These are phyloP conservation scores for Candida insectorum DNA, from an alignment of 805 yeast genomes.

Conservation along the genomic window DNA sequence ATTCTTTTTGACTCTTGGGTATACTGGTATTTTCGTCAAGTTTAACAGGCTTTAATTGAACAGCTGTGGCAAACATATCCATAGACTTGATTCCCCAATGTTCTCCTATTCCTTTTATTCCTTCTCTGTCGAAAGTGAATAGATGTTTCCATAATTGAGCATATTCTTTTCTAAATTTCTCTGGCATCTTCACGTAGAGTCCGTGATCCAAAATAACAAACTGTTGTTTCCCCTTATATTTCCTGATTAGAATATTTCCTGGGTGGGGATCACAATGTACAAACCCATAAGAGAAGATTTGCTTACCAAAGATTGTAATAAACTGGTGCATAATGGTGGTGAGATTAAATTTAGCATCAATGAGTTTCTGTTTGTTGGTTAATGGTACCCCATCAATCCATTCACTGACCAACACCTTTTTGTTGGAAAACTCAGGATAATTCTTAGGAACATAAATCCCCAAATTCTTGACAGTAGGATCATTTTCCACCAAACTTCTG, in stretches of 20 bases:
- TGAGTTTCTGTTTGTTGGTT: slow-evolving; percentile 42
- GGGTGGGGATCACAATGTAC: slow-evolving; percentile 82
- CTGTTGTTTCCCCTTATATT: slow-evolving; percentile 40
- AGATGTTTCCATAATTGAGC: slow-evolving; percentile 61
- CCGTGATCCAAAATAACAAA: slow-evolving; percentile 76
- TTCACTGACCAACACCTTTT: slow-evolving; percentile 59
- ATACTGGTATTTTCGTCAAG: slow-evolving; percentile 10
- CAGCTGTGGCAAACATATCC: slow-evolving; percentile 58
- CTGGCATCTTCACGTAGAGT: slow-evolving; percentile 53
- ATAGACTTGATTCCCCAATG: slow-evolving; percentile 70
- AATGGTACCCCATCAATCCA: slow-evolving; percentile 75
- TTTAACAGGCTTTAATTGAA: slow-evolving; percentile 47
- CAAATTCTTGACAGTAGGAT: slow-evolving; percentile 30
- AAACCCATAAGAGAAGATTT: slow-evolving; percentile 63
- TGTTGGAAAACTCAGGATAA: slow-evolving; percentile 43
- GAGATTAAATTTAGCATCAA: slow-evolving; percentile 36
- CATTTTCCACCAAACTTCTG: slow-evolving; percentile 35
- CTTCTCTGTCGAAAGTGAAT: slow-evolving; percentile 48
- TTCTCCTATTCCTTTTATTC: slow-evolving; percentile 45
- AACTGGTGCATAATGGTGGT: slow-evolving; percentile 47
- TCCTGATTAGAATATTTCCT: slow-evolving; percentile 65
- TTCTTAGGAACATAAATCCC: slow-evolving; percentile 56
- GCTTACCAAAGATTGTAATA: slow-evolving; percentile 50
- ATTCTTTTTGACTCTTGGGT: slow-evolving; percentile 25
- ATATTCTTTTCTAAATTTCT: slow-evolving; percentile 52